phyloP scores from a whole-genome alignment of 306 rosid species.

The Corylus heterophylla region DNA sequence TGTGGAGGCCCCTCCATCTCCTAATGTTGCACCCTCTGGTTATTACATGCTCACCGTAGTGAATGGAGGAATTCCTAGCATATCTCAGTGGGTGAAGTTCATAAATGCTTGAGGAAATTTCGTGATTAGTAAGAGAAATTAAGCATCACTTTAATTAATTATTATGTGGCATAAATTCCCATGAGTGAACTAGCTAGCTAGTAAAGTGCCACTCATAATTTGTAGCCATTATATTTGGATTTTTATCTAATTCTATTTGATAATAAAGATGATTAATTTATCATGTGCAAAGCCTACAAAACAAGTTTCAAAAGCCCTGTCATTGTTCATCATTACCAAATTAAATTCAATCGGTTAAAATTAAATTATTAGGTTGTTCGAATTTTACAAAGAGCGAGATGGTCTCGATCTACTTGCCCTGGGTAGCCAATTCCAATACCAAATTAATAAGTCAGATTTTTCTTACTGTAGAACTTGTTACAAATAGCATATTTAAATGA shows the following conservation, averaged over 20 bases:
- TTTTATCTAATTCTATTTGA: neutral
- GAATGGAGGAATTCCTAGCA: constrained; percentile 66
- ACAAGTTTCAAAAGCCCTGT: neutral
- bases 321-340: neutral
- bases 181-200: neutral
- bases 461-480: no score
- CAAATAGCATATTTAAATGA: no score
- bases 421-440: no score
- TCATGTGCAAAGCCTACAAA: neutral
- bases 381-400: no score
- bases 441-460: no score
- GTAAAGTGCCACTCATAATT: neutral
- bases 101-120: neutral
- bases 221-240: neutral
- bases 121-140: neutral
- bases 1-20: constrained; percentile 66
- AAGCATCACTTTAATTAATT: neutral
- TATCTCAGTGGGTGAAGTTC: constrained; percentile 67
- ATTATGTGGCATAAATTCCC: neutral
- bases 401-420: no score
- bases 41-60: constrained; percentile 67
- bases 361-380: no score
- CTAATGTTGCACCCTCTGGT: constrained; percentile 66
- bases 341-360: no score
- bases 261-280: neutral